phyloP scores from a whole-genome alignment of 495 filamentous ascomycete species.

The Antarctomyces pellizariae region DNA sequence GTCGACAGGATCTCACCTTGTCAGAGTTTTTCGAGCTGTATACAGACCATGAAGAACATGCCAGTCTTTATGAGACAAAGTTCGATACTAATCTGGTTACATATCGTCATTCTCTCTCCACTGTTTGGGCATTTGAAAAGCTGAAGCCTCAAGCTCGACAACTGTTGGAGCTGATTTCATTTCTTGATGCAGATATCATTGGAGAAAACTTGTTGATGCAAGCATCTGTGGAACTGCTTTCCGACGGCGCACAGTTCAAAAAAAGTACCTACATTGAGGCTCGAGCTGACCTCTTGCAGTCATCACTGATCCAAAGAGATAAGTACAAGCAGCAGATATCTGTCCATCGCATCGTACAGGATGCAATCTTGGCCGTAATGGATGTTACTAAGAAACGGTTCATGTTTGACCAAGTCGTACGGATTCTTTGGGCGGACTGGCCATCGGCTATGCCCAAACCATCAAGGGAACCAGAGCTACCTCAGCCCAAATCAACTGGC shows the following conservation, averaged over 20 bases:
- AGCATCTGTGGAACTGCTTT: slow-evolving; percentile 1
- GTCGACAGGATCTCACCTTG: slow-evolving; percentile 10
- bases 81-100: slow-evolving; percentile 6
- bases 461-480: too few relatives aligned
- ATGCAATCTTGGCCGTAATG: slow-evolving; percentile 10
- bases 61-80: slow-evolving; percentile 9
- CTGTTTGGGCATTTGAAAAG: slow-evolving; percentile 18
- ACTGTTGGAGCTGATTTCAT: slow-evolving; percentile 14
- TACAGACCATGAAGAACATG: slow-evolving; percentile 10
- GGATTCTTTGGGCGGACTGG: slow-evolving; percentile 2
- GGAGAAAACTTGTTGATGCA: slow-evolving; percentile 11
- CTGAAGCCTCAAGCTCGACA: slow-evolving; percentile 7
- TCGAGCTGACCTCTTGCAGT: slow-evolving; percentile 6
- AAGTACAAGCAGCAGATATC: slow-evolving; percentile 5
- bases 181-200: slow-evolving; percentile 16
- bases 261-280: slow-evolving; percentile 4
- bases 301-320: slow-evolving; percentile 8
- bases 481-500: too few relatives aligned
- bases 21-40: slow-evolving; percentile 14
- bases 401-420: slow-evolving; percentile 1
- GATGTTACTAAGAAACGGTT: slow-evolving; percentile 8
- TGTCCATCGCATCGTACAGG: slow-evolving; percentile 11
- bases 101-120: slow-evolving; percentile 14
- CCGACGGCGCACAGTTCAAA: slow-evolving; percentile 2
- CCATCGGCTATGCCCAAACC: too few relatives aligned